These are phyloP conservation scores for Fagopyrum tataricum DNA, from an alignment of 148 eudicot genomes.

Conservation along the genomic window DNA sequence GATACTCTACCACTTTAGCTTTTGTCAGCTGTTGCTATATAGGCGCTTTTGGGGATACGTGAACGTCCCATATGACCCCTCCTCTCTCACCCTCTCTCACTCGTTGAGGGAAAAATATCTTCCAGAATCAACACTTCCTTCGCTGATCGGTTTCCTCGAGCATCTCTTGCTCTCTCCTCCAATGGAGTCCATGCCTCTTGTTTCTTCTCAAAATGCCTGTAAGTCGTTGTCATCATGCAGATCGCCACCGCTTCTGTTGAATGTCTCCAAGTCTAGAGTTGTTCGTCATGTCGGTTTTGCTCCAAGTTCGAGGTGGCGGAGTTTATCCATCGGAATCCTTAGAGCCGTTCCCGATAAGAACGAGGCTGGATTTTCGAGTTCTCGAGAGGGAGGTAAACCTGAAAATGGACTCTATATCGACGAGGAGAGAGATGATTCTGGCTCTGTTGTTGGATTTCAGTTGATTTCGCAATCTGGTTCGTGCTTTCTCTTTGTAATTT, in stretches of 20 bases:
- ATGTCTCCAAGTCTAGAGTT: not conserved
- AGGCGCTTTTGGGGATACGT: not conserved
- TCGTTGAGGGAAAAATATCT: too few species aligned
- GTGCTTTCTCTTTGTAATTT: not conserved
- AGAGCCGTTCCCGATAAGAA: slow-evolving; percentile 12
- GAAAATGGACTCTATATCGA: slow-evolving; percentile 44
- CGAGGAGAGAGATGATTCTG: slow-evolving; percentile 46
- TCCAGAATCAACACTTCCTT: slow-evolving; percentile 8
- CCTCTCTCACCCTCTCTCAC: too few species aligned
- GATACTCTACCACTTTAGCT: not conserved
- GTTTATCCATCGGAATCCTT: not conserved
- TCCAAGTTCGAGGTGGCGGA: slow-evolving; percentile 19
- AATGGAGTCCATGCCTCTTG: slow-evolving; percentile 1
- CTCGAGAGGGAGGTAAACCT: slow-evolving; percentile 23
- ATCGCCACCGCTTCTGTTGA: not conserved
- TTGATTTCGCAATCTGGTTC: slow-evolving; percentile 48
- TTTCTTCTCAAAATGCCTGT: not conserved
- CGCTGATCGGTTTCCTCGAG: not conserved
- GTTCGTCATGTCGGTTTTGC: slow-evolving; percentile 28
- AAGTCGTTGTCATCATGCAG: not conserved
- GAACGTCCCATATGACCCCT: not conserved
- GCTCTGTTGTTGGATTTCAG: slow-evolving; percentile 59
- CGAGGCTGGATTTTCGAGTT: slow-evolving; percentile 17
- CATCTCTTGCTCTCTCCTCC: not conserved
- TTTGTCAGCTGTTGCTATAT: not conserved